These are phyloP conservation scores for Podosphaera leucotricha DNA, from an alignment of 2,329 filamentous ascomycete species.

Conservation along the genomic window DNA sequence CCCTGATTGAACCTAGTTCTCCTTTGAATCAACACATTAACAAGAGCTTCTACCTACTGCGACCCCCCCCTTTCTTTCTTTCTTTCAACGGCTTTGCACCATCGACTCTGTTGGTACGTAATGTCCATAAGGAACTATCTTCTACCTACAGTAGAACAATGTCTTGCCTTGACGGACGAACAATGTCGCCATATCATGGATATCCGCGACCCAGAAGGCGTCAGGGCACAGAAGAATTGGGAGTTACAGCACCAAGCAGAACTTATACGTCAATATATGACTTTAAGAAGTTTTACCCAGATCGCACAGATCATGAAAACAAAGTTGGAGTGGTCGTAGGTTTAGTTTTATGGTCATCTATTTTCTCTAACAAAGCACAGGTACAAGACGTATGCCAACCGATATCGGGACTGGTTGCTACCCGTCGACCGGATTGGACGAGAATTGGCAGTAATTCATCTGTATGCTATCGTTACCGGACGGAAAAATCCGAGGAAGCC, in stretches of 20 bases:
- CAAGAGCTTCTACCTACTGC: neutral
- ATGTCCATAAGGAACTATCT: conserved; percentile 2
- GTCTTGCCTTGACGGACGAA: conserved; percentile 8
- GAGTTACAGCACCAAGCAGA: conserved; percentile 8
- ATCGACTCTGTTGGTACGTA: neutral
- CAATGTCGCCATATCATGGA: conserved; percentile 10
- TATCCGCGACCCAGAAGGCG: conserved; percentile 7
- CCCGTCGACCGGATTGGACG: conserved; percentile 7
- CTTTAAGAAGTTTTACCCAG: conserved; percentile 9
- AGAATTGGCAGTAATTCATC: conserved; percentile 7
- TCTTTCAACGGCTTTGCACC: neutral
- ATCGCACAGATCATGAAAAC: conserved; percentile 9
- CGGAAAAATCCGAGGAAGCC: neutral
- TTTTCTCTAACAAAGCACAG: conserved; percentile 2
- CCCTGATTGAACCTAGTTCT: neutral
- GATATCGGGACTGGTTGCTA: conserved; percentile 10
- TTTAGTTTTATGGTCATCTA: neutral
- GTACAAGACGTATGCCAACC: conserved; percentile 12
- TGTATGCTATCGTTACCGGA: conserved; percentile 7
- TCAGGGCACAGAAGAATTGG: conserved; percentile 8
- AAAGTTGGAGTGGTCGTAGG: conserved; percentile 10
- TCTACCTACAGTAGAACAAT: conserved; percentile 9
- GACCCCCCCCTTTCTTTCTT: neutral
- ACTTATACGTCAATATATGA: conserved; percentile 12
- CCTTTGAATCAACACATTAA: neutral